These are phyloP conservation scores for Cyphellophora attinorum DNA, from an alignment of 2,329 filamentous ascomycete genomes.

Conservation along the genomic window DNA sequence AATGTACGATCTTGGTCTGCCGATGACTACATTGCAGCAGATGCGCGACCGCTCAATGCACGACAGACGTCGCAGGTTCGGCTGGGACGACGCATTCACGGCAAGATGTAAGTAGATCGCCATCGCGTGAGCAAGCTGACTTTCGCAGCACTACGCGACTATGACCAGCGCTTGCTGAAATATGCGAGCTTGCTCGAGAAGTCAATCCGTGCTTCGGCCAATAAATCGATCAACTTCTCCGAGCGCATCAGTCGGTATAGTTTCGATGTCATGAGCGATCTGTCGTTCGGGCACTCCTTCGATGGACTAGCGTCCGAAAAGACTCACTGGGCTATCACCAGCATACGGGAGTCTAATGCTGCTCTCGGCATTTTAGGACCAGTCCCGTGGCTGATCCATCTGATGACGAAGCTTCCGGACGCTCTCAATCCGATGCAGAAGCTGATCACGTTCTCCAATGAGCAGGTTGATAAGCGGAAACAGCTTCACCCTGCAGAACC, in stretches of 20 bases:
- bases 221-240: constrained; percentile 5
- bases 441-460: not conserved
- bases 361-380: not conserved
- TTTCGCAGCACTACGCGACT: constrained; percentile 30
- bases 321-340: not conserved
- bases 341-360: not conserved
- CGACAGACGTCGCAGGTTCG: not conserved
- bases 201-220: constrained; percentile 19
- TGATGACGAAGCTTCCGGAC: not conserved
- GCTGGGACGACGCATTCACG: not conserved
- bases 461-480: not conserved
- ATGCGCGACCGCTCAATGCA: constrained; percentile 1
- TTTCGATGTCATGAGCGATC: constrained; percentile 13
- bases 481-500: not conserved
- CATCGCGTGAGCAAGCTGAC: constrained; percentile 17
- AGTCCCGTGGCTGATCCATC: not conserved
- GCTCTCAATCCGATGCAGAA: not conserved
- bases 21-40: constrained; percentile 1
- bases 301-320: not conserved
- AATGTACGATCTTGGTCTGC: not conserved
- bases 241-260: constrained; percentile 7
- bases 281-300: constrained; percentile 9
- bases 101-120: constrained; percentile 34
- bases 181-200: constrained; percentile 27
- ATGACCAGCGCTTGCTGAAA: constrained; percentile 27